A percentile compares a stretch with the other conserved stretches of the same genome.
Conservation (phyloP, 1,284 basidiomycete genomes). For the Ustilago xerochloae region DNA sequence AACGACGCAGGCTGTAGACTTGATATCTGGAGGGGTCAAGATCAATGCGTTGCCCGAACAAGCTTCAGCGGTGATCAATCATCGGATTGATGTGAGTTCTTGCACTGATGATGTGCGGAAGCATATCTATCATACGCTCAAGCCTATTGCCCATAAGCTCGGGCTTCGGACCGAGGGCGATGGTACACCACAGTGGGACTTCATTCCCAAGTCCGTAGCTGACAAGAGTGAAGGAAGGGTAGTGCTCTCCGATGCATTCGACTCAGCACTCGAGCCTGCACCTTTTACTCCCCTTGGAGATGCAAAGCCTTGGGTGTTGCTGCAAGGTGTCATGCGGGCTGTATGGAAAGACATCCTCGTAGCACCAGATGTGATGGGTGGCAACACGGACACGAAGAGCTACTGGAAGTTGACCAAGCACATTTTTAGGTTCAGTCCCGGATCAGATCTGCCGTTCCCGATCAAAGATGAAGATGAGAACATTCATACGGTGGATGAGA, state of each 20-base stretch:
- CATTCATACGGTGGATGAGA: conserved; percentile 77
- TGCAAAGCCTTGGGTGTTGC: conserved; percentile 70
- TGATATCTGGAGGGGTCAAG: conserved; percentile 78
- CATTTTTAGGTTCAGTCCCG: conserved; percentile 73
- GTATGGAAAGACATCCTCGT: conserved; percentile 69
- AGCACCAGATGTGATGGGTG: conserved; percentile 73
- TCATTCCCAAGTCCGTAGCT: background rate
- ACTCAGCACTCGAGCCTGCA: conserved; percentile 73
- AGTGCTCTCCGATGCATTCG: conserved; percentile 68
- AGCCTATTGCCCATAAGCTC: conserved; percentile 70
- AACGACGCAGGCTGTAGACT: conserved; percentile 79
- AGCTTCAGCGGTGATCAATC: conserved; percentile 74
- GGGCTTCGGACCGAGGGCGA: conserved; percentile 72
- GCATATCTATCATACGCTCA: conserved; percentile 71
- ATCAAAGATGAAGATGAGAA: conserved; percentile 62
- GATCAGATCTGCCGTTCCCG: conserved; percentile 39
- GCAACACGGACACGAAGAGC: conserved; percentile 72
- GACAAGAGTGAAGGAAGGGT: conserved; percentile 5
- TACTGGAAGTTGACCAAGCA: conserved; percentile 73
- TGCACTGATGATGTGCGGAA: conserved; percentile 71
- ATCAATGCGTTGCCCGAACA: conserved; percentile 75
- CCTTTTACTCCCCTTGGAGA: conserved; percentile 71
- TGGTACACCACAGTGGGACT: conserved; percentile 12
- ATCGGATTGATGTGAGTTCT: conserved; percentile 73
- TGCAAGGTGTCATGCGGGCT: conserved; percentile 72